Conservation (phyloP, 176 grass and related monocot species). For the Secale cereale region DNA sequence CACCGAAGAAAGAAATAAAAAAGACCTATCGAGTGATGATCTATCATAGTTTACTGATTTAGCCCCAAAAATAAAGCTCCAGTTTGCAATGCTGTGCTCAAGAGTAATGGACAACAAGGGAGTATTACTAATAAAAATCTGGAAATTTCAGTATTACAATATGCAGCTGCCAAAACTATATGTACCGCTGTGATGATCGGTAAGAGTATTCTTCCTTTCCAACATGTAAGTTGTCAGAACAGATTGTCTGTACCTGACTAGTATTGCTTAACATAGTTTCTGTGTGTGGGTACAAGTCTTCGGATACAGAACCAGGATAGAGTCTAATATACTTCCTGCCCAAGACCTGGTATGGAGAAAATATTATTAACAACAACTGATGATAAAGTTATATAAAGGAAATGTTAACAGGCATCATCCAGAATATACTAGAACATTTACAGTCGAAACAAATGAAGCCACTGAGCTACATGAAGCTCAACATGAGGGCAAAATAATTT, state of each 20-base stretch:
- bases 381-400: neutral
- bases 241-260: slow-evolving; percentile 60
- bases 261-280: slow-evolving; percentile 87
- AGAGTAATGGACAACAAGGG: slow-evolving; percentile 2
- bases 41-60: neutral
- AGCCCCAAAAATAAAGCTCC: neutral
- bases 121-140: neutral
- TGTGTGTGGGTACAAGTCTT: slow-evolving; percentile 73
- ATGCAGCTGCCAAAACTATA: neutral
- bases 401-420: slow-evolving; percentile 1
- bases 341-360: slow-evolving; percentile 56
- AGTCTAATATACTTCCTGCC: slow-evolving; percentile 95
- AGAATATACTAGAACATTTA: neutral
- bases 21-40: neutral
- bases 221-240: slow-evolving; percentile 1
- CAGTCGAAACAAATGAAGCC: neutral
- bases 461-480: neutral
- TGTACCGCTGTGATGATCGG: neutral
- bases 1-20: neutral
- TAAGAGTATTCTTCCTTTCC: neutral
- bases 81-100: neutral
- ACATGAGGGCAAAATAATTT: neutral
- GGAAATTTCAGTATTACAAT: neutral
- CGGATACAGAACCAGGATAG: slow-evolving; percentile 70
- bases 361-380: neutral